Percentiles rank a stretch among this genome's conserved stretches.
Evolutionary conservation across 2,329 filamentous ascomycete genomes (phyloP).

Genomic region (Aspergillus versicolor): DNA sequence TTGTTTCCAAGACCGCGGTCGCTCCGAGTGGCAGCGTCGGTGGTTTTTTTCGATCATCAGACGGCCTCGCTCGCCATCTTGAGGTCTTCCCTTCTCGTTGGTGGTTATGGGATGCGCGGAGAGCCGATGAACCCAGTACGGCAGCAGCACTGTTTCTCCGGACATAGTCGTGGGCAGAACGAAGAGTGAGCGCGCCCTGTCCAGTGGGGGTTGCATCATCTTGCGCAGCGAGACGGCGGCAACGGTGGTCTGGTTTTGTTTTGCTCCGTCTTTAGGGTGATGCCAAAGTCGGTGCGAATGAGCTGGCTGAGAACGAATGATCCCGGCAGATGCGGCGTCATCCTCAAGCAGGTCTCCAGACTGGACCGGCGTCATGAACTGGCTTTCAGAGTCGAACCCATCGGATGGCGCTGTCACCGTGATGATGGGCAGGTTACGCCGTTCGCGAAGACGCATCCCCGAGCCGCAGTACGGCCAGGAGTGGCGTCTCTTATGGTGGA

Average conservation of each 20-base stretch:
- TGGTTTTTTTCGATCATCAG: slow-evolving; percentile 27
- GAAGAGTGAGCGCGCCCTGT: slow-evolving; percentile 32
- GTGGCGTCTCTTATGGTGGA: slow-evolving; percentile 34
- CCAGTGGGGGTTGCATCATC: slow-evolving; percentile 31
- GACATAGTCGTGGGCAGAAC: slow-evolving; percentile 26
- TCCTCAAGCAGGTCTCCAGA: slow-evolving; percentile 27
- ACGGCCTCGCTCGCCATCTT: slow-evolving; percentile 1
- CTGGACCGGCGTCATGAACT: slow-evolving; percentile 19
- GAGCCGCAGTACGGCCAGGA: slow-evolving; percentile 38
- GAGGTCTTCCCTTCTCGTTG: slow-evolving; percentile 3
- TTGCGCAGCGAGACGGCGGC: slow-evolving; percentile 23
- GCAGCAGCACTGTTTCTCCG: slow-evolving; percentile 19
- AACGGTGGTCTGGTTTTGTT: not conserved
- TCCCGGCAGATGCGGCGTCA: slow-evolving; percentile 35
- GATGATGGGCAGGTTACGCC: slow-evolving; percentile 20
- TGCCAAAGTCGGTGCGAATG: slow-evolving; percentile 26
- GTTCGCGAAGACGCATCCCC: slow-evolving; percentile 20
- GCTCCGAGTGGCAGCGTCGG: slow-evolving; percentile 39
- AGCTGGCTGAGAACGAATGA: slow-evolving; percentile 24
- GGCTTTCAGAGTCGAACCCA: slow-evolving; percentile 3
- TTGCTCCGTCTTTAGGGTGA: slow-evolving; percentile 10
- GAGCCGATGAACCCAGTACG: slow-evolving; percentile 22
- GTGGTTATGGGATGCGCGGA: slow-evolving; percentile 6
- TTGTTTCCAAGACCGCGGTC: slow-evolving; percentile 37
- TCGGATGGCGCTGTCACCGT: slow-evolving; percentile 15